phyloP scores from a whole-genome alignment of 2,329 filamentous ascomycete species.

The Colletotrichum truncatum region DNA sequence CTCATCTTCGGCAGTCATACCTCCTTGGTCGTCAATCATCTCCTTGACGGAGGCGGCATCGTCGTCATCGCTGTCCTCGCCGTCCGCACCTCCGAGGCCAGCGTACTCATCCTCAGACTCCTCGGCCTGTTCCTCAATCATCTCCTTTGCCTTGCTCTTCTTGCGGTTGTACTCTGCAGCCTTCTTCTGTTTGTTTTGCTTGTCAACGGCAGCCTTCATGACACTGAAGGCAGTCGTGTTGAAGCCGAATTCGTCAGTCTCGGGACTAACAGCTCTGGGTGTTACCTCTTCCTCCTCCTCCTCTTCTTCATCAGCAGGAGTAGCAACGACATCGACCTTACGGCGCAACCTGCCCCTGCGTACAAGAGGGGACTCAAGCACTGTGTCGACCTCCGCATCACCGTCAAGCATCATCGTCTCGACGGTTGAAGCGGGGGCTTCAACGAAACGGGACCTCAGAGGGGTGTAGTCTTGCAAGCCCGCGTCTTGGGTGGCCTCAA shows the following conservation, averaged over 20 bases:
- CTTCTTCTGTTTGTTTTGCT: slow-evolving; percentile 60
- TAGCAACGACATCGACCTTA: slow-evolving; percentile 49
- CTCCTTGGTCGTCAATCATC: slow-evolving; percentile 89
- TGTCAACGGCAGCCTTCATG: slow-evolving; percentile 73
- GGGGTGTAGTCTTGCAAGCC: slow-evolving; percentile 81
- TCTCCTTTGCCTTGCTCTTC: slow-evolving; percentile 85
- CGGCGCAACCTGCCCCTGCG: slow-evolving; percentile 65
- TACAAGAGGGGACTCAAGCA: slow-evolving; percentile 72
- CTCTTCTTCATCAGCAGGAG: slow-evolving; percentile 51
- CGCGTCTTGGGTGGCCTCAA: slow-evolving; percentile 83
- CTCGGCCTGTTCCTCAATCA: slow-evolving; percentile 93
- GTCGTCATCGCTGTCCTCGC: slow-evolving; percentile 83
- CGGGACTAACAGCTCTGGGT: slow-evolving; percentile 29
- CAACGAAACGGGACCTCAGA: slow-evolving; percentile 72
- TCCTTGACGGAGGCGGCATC: slow-evolving; percentile 77
- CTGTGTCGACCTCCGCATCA: slow-evolving; percentile 46
- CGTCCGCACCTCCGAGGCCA: slow-evolving; percentile 88
- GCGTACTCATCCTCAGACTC: slow-evolving; percentile 99
- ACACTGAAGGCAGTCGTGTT: slow-evolving; percentile 69
- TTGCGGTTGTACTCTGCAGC: slow-evolving; percentile 79
- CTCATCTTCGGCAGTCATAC: slow-evolving; percentile 77
- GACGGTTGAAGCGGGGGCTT: slow-evolving; percentile 72
- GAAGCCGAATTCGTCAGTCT: slow-evolving; percentile 47
- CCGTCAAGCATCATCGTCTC: slow-evolving; percentile 71
- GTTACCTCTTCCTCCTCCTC: too few species aligned